Evolutionary conservation across 306 rosid species (phyloP).

Genomic region (Casuarina equisetifolia): DNA sequence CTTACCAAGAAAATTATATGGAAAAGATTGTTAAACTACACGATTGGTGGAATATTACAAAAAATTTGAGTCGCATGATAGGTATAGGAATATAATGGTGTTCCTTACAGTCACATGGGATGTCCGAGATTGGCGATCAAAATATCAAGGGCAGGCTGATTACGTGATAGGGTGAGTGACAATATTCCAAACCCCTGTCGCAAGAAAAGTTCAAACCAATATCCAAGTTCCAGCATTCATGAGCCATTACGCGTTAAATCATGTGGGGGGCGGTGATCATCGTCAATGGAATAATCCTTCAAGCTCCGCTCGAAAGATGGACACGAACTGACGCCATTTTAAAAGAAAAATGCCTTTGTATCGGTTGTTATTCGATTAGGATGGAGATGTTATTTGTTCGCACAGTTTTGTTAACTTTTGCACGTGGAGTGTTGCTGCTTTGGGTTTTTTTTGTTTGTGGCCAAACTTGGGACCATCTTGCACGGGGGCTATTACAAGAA

Average conservation of each 20-base stretch:
- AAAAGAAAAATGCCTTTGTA: background rate
- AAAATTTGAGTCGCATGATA: conserved; percentile 22
- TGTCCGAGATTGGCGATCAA: conserved; percentile 43
- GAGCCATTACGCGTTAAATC: background rate
- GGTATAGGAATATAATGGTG: conserved; percentile 27
- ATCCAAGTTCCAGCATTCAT: background rate
- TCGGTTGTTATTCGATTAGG: background rate
- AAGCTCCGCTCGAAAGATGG: background rate
- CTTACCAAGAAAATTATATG: conserved; percentile 8
- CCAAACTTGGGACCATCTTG: no score
- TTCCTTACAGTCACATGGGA: conserved; percentile 60
- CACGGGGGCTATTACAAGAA: no score
- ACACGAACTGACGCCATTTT: background rate
- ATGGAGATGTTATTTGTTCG: background rate
- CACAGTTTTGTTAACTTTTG: background rate
- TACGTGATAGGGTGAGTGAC: conserved; percentile 13
- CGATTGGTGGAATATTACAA: background rate
- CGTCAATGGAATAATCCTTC: background rate
- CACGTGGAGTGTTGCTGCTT: no score
- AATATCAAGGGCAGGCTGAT: conserved; percentile 21
- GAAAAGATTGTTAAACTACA: conserved; percentile 8
- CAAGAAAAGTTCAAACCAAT: background rate
- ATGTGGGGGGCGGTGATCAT: background rate
- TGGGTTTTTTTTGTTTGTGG: no score
- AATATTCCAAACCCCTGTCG: conserved; percentile 2